A percentile compares a stretch with the other conserved stretches of the same genome.
phyloP scores from a whole-genome alignment of 2,329 filamentous ascomycete species.

The Penicillium sp. region DNA sequence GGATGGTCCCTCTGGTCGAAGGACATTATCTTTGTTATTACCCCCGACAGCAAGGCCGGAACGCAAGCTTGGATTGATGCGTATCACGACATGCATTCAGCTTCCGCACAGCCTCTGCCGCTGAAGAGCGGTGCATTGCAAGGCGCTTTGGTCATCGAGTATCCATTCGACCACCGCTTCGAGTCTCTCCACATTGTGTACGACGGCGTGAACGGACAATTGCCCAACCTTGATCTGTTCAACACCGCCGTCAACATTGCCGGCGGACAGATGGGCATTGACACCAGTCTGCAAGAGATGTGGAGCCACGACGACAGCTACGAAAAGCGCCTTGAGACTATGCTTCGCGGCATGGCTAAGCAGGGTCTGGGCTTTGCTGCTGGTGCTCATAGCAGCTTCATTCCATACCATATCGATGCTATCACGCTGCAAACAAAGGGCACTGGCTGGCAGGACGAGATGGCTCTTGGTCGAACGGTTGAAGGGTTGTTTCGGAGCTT shows the following conservation, averaged over 20 bases:
- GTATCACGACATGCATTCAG: constrained; percentile 83
- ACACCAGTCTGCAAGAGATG: constrained; percentile 79
- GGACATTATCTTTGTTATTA: constrained; percentile 89
- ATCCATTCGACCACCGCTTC: constrained; percentile 78
- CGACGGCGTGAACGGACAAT: constrained; percentile 90
- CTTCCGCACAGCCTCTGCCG: constrained; percentile 68
- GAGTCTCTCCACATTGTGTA: constrained; percentile 88
- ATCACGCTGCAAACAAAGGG: constrained; percentile 89
- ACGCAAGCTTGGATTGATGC: constrained; percentile 97
- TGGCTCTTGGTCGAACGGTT: constrained; percentile 83
- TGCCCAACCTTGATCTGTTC: constrained; percentile 92
- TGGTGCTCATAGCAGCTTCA: constrained; percentile 91
- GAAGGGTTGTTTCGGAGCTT: constrained; percentile 89
- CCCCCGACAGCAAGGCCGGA: constrained; percentile 82
- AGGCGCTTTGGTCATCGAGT: constrained; percentile 90
- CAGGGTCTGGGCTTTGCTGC: constrained; percentile 86
- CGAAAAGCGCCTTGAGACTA: constrained; percentile 74
- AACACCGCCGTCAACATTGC: constrained; percentile 90
- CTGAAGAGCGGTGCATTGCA: constrained; percentile 92
- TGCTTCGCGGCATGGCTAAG: constrained; percentile 87
- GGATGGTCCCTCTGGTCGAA: constrained; percentile 98
- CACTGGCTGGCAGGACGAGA: constrained; percentile 94
- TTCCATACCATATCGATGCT: constrained; percentile 95
- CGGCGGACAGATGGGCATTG: constrained; percentile 86
- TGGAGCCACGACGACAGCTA: constrained; percentile 74